phyloP scores from a whole-genome alignment of 73 alveolate species.

The Uronychia setigera region DNA sequence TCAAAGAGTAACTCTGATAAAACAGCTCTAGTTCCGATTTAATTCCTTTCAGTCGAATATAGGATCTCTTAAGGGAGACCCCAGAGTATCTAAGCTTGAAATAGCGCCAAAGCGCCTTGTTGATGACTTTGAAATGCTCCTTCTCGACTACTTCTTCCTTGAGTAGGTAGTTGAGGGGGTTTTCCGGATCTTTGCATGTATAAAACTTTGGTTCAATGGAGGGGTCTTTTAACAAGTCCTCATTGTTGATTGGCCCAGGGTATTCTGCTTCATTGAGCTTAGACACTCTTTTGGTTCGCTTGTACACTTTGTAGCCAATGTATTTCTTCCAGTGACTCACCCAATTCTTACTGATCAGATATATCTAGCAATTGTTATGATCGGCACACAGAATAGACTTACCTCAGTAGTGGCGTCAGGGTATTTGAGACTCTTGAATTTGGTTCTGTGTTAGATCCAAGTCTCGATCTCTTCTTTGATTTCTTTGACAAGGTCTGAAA shows the following conservation, averaged over 20 bases:
- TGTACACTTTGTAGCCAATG: background rate
- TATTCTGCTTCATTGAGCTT: background rate
- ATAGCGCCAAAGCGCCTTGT: conserved; percentile 25
- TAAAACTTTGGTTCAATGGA: conserved; percentile 3
- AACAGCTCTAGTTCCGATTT: conserved; percentile 20
- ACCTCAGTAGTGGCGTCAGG: conserved; percentile 3
- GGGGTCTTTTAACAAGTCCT: conserved; percentile 16
- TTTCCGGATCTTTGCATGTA: conserved; percentile 13
- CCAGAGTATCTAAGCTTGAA: conserved; percentile 47
- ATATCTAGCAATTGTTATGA: conserved; percentile 9
- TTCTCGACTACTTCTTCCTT: conserved; percentile 19
- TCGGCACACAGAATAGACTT: background rate
- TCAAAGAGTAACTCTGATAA: background rate
- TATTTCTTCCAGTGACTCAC: conserved; percentile 13
- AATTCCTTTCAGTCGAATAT: conserved; percentile 11
- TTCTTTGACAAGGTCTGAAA: background rate
- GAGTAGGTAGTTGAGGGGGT: conserved; percentile 27
- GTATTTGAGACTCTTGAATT: background rate
- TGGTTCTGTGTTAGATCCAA: background rate
- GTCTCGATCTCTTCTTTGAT: background rate
- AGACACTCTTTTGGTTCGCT: background rate
- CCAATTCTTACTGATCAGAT: conserved; percentile 28
- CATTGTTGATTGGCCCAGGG: conserved; percentile 49
- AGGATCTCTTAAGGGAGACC: conserved; percentile 12
- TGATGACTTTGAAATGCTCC: conserved; percentile 34